A percentile compares a stretch with the other conserved stretches of the same genome.
Conservation (phyloP, 2,329 filamentous ascomycete species). For the Colletotrichum sp. region DNA sequence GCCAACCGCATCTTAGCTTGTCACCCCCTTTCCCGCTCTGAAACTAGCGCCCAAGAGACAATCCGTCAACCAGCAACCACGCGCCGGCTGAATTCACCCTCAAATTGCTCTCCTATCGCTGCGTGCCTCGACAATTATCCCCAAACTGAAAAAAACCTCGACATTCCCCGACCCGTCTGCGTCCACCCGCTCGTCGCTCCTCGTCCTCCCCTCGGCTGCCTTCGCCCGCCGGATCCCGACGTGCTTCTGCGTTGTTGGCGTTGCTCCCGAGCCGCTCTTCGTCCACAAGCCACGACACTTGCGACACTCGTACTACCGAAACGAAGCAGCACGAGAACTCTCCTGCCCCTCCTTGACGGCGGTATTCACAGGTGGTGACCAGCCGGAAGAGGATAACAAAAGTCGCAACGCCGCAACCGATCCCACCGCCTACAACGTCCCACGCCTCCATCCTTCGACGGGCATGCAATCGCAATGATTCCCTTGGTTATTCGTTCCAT, state of each 20-base stretch:
- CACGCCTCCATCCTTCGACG: not conserved
- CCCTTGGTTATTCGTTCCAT: slow-evolving; percentile 19
- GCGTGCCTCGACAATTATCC: not conserved
- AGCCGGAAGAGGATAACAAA: not conserved
- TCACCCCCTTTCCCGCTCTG: not conserved
- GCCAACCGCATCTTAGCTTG: not conserved
- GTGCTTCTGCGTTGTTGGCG: not conserved
- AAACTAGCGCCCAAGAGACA: not conserved
- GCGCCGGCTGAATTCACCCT: not conserved
- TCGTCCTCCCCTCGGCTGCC: not conserved
- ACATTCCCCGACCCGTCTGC: not conserved
- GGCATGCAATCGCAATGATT: slow-evolving; percentile 20
- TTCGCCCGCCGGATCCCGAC: not conserved
- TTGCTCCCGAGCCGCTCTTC: not conserved
- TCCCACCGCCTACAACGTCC: not conserved
- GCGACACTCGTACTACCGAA: not conserved
- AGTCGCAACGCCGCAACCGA: not conserved
- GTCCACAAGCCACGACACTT: not conserved
- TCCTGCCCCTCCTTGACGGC: not conserved
- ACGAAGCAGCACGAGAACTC: not conserved
- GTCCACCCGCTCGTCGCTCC: not conserved
- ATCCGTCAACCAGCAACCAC: not conserved
- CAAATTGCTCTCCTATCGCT: not conserved
- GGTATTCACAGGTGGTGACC: not conserved
- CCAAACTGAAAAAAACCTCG: not conserved